A percentile compares a stretch with the other conserved stretches of the same genome.
Evolutionary conservation across 2,329 filamentous ascomycete genomes (phyloP).

Genomic region (Colletotrichum filicis): DNA sequence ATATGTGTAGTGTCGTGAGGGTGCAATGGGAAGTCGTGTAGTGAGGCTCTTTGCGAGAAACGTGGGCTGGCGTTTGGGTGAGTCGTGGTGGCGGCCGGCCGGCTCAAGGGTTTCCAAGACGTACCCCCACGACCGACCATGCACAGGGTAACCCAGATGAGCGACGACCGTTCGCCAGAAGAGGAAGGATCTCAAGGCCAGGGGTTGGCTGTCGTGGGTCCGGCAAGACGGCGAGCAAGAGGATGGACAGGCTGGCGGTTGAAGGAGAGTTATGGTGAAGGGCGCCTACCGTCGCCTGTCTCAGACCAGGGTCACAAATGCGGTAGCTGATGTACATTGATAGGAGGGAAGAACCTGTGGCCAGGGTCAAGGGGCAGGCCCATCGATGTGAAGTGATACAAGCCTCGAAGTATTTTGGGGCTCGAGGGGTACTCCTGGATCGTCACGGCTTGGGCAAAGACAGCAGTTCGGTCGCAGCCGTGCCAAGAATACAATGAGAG

Average conservation of each 20-base stretch:
- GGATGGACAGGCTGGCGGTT: constrained; percentile 45
- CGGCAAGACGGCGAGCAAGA: constrained; percentile 38
- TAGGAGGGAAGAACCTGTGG: constrained; percentile 7
- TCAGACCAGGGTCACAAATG: constrained; percentile 18
- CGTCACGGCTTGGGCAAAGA: not conserved
- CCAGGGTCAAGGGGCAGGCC: constrained; percentile 20
- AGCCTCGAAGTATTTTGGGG: constrained; percentile 22
- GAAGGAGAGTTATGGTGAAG: constrained; percentile 4
- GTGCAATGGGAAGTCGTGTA: not conserved
- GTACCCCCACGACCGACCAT: constrained; percentile 22
- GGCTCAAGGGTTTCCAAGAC: not conserved
- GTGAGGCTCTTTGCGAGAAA: constrained; percentile 31
- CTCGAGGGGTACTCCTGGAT: constrained; percentile 23
- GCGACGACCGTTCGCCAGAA: constrained; percentile 27
- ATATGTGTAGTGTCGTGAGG: not conserved
- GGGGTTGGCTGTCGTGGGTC: constrained; percentile 25
- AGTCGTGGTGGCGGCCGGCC: constrained; percentile 3
- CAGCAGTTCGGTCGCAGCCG: constrained; percentile 25
- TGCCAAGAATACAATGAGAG: constrained; percentile 18
- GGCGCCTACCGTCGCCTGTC: constrained; percentile 22
- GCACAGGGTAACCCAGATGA: constrained; percentile 25
- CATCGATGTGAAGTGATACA: constrained; percentile 27
- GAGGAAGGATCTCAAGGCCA: constrained; percentile 20
- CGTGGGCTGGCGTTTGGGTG: constrained; percentile 26
- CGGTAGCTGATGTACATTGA: constrained; percentile 19